Base-by-base conservation (phyloP, 2,329 filamentous ascomycete genomes). In the Penicillium oxalicum region DNA sequence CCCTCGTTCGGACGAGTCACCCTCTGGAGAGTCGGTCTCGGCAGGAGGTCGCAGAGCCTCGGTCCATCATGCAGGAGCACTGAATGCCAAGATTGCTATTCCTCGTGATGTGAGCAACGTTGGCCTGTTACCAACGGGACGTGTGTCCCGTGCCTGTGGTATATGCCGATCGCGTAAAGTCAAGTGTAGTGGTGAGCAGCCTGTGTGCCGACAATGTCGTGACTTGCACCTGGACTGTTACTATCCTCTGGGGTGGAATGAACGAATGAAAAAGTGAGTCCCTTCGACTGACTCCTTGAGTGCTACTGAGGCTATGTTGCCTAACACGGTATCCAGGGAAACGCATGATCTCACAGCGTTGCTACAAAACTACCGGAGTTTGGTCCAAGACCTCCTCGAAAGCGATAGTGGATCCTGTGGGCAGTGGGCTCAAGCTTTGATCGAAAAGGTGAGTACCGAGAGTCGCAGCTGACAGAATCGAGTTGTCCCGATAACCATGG, bases 191-290 rank as follows among this genome's bases (percentile, higher is more conserved):
- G 40, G 40, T 25, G 40, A 43, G 34, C 40, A 43, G 9, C 40
- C 40, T 11, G 24, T 43, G 8, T 43, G 40, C 34, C 40, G 40
- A 26, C 40, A 43, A 43, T 43, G 40, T 35, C 40, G 40, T 9
- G 40, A 43, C 12, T 29, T 43, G 4, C 29, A 43, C 9, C 24
- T 43, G 24, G 5, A 18, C 6, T 43, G 40, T n/a, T 29, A 35
- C 24, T 43, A 43, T 35, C 24, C 40, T 9, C 26, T 43, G 18
- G 40, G 40, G 4, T 43, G 18, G 6, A 43, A 43, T 9, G 40
- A 43, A 33, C 24, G 40, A 26, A 43, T 43, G 18, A 43, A 43
- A 43, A 43, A 43, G 40, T 43, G n/a, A 32, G 40, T 34, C 12
- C 18, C 32, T 11, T 13, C 4, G 29, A 32, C 29, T 11, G 29